These are phyloP conservation scores for Penicillium pulvis DNA, from an alignment of 495 filamentous ascomycete species.

Conservation along the genomic window DNA sequence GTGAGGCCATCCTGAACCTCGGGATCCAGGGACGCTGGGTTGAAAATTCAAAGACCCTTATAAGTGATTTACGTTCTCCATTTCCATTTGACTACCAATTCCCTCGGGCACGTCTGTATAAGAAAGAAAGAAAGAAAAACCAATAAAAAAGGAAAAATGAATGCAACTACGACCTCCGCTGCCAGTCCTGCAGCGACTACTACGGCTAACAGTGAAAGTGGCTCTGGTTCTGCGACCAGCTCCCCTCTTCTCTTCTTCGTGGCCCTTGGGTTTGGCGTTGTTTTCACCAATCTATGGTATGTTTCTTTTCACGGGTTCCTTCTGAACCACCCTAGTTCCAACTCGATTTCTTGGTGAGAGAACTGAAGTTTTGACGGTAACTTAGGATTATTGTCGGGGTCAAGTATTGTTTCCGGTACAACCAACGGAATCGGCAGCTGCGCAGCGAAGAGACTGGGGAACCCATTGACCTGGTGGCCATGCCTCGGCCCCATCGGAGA, in stretches of 20 bases:
- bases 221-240: conserved; percentile 53
- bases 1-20: neutral
- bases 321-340: neutral
- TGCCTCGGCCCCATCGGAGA: conserved; percentile 79
- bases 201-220: conserved; percentile 7
- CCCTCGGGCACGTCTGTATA: neutral
- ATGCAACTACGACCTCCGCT: conserved; percentile 25
- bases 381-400: conserved; percentile 98
- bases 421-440: conserved; percentile 83
- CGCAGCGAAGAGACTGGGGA: conserved; percentile 84
- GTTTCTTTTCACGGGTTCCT: conserved; percentile 21
- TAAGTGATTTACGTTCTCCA: neutral
- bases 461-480: conserved; percentile 74
- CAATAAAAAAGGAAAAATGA: conserved; percentile 11
- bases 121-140: neutral
- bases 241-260: conserved; percentile 96
- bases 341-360: neutral
- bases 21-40: neutral
- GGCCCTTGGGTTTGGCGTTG: conserved; percentile 94
- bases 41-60: neutral
- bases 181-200: conserved; percentile 27
- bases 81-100: neutral
- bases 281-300: conserved; percentile 98
- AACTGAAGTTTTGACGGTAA: conserved; percentile 7
- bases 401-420: conserved; percentile 99